Evolutionary conservation across 768 basidiomycete species (phyloP).

Genomic region (Collybiopsis confluens): DNA sequence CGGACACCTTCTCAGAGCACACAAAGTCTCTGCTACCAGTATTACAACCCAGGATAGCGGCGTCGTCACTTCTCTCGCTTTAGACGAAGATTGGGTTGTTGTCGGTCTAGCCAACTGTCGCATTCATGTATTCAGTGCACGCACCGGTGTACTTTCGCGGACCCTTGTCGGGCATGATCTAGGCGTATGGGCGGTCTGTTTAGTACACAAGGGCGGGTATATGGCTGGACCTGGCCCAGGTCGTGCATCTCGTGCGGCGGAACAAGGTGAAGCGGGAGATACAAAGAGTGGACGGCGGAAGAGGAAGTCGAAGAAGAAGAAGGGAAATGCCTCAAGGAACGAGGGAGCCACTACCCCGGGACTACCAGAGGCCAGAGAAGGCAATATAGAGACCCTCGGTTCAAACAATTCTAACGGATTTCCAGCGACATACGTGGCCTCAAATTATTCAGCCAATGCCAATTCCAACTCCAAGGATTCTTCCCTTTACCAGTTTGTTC

Average conservation of each 20-base stretch:
- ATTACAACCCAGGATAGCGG: slow-evolving; percentile 42
- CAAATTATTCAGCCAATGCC: not conserved
- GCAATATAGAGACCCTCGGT: not conserved
- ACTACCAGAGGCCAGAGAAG: slow-evolving; percentile 1
- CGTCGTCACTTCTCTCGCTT: slow-evolving; percentile 82
- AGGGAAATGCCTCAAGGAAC: too few relatives aligned
- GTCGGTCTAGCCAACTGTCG: slow-evolving; percentile 84
- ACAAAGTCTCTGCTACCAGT: slow-evolving; percentile 40
- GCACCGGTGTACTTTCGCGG: slow-evolving; percentile 68
- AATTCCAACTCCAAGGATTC: not conserved
- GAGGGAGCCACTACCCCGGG: not conserved
- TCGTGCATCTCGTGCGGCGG: slow-evolving; percentile 1
- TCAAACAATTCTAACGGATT: not conserved
- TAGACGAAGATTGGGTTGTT: slow-evolving; percentile 81
- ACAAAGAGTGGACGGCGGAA: slow-evolving; percentile 5
- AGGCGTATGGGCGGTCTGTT: slow-evolving; percentile 91
- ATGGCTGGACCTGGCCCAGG: slow-evolving; percentile 18
- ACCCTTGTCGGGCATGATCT: slow-evolving; percentile 80
- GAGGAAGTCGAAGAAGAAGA: not conserved
- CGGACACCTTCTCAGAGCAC: slow-evolving; percentile 64
- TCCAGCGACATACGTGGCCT: not conserved
- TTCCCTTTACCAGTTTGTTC: slow-evolving; percentile 24
- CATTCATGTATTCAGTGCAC: slow-evolving; percentile 81
- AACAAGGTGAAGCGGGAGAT: not conserved
- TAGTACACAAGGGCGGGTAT: slow-evolving; percentile 65